These are phyloP conservation scores for Oryza glaberrima DNA, from an alignment of 176 grass and related monocot species.

Conservation along the genomic window DNA sequence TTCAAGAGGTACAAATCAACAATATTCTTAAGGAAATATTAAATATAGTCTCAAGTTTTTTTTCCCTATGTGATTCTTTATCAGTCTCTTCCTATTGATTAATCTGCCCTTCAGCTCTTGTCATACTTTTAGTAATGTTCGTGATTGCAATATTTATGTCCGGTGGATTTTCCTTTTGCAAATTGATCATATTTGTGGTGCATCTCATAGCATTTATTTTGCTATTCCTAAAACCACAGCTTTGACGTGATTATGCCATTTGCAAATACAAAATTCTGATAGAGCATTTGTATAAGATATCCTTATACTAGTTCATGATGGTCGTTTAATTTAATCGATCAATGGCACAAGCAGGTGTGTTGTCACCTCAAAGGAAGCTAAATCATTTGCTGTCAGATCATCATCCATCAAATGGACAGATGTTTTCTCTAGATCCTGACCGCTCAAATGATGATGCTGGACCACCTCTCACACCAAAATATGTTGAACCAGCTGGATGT, in stretches of 20 bases:
- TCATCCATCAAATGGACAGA: constrained; percentile 52
- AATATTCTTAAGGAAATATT: not conserved
- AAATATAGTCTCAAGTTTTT: not conserved
- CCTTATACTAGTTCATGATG: not conserved
- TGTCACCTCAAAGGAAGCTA: constrained; percentile 63
- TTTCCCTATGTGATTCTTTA: not conserved
- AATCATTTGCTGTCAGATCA: constrained; percentile 57
- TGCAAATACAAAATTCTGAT: constrained; percentile 4
- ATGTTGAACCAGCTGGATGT: constrained; percentile 81
- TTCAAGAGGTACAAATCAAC: not conserved
- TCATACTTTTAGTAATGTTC: constrained; percentile 5
- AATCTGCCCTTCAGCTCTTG: constrained; percentile 13
- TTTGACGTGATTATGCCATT: not conserved
- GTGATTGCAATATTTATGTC: not conserved
- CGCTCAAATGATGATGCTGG: constrained; percentile 68
- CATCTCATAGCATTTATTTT: constrained; percentile 22
- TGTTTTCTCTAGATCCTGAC: constrained; percentile 59
- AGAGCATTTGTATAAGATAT: constrained; percentile 20
- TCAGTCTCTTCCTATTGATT: not conserved
- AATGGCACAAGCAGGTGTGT: constrained; percentile 48
- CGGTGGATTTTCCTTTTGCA: constrained; percentile 19
- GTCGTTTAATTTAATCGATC: constrained; percentile 25
- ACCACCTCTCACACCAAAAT: constrained; percentile 73
- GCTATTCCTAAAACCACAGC: not conserved
- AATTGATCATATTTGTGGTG: not conserved